Conservation (phyloP, 495 filamentous ascomycete genomes). For the Tuber melanosporum region DNA sequence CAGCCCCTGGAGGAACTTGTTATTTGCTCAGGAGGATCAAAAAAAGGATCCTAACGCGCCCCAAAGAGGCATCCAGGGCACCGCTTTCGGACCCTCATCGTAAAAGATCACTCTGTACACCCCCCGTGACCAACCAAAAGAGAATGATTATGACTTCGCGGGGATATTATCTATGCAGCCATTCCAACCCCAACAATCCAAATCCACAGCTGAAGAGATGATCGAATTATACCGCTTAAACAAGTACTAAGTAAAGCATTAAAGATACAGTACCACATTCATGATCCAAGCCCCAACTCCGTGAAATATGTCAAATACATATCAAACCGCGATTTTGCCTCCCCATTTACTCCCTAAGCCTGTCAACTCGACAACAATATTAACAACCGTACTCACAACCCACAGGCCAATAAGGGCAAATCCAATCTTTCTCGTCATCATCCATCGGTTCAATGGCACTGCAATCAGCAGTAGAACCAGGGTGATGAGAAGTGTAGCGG, state of each 20-base stretch:
- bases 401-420: slow-evolving; percentile 77
- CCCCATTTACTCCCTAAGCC: slow-evolving; percentile 48
- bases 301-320: neutral
- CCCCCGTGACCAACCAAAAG: neutral
- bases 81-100: no score
- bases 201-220: neutral
- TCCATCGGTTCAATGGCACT: slow-evolving; percentile 83
- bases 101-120: neutral
- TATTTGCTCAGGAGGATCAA: no score
- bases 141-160: neutral
- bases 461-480: slow-evolving; percentile 68
- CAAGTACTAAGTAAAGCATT: neutral
- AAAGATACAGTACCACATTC: slow-evolving; percentile 2
- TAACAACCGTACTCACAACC: slow-evolving; percentile 73
- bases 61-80: no score
- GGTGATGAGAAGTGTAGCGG: slow-evolving; percentile 71
- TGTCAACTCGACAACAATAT: slow-evolving; percentile 74
- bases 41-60: no score
- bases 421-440: slow-evolving; percentile 78
- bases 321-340: slow-evolving; percentile 1
- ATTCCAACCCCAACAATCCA: neutral
- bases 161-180: neutral
- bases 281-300: neutral
- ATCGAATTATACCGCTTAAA: neutral
- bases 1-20: no score